Percentiles rank a stretch among this genome's conserved stretches.
Conservation (phyloP, 495 filamentous ascomycete genomes). For the Evansstolkia leycettana region DNA sequence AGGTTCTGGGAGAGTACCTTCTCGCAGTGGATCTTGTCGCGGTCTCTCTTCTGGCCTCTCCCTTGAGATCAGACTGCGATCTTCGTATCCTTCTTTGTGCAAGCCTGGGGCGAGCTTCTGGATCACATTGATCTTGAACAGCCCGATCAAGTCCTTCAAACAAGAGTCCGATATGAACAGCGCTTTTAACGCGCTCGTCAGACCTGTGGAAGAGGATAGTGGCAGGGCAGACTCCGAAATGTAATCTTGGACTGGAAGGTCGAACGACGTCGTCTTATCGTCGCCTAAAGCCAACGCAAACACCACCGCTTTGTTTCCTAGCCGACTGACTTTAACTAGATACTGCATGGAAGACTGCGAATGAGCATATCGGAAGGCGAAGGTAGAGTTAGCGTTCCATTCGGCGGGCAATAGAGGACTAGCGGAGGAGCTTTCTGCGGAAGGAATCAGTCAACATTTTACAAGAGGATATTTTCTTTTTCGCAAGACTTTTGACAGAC, state of each 20-base stretch:
- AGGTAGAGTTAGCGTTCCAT: conserved; percentile 64
- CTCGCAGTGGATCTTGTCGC: conserved; percentile 37
- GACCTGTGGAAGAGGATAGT: conserved; percentile 24
- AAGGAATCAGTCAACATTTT: conserved; percentile 3
- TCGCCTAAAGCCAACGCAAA: conserved; percentile 67
- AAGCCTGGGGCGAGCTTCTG: conserved; percentile 66
- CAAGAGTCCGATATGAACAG: conserved; percentile 63
- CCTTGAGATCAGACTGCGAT: conserved; percentile 19
- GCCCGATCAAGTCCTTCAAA: conserved; percentile 50
- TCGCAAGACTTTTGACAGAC: conserved; percentile 21
- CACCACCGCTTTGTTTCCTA: conserved; percentile 74
- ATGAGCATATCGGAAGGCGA: conserved; percentile 81
- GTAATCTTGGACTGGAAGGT: conserved; percentile 64
- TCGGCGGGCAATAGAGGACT: conserved; percentile 49
- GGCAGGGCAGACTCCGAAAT: conserved; percentile 52
- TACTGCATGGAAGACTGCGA: conserved; percentile 80
- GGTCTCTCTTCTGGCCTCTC: conserved; percentile 21
- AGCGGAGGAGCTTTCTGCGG: conserved; percentile 37
- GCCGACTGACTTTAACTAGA: conserved; percentile 66
- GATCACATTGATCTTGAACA: conserved; percentile 66
- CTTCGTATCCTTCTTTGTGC: conserved; percentile 66
- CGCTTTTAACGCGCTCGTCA: conserved; percentile 40
- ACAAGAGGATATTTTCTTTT: not conserved
- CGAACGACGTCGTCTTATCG: conserved; percentile 68
- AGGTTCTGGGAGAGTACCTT: conserved; percentile 40